Percentiles rank a stretch among this genome's conserved stretches.
These are phyloP conservation scores for Datura wrightii DNA, from an alignment of 257 asterid genomes.

Conservation along the genomic window DNA sequence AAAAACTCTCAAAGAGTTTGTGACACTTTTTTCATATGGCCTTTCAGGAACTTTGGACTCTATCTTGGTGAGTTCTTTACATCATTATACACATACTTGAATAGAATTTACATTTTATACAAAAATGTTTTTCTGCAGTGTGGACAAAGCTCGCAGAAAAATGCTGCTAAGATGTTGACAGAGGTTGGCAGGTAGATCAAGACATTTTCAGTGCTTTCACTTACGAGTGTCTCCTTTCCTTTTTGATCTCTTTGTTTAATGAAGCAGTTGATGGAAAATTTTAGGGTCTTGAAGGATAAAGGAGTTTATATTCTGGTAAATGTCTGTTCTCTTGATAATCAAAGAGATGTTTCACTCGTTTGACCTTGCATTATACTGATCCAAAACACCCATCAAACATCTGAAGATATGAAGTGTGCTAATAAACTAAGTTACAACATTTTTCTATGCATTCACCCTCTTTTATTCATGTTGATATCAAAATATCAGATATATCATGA, in stretches of 20 bases:
- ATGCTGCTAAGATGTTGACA: slow-evolving; percentile 74
- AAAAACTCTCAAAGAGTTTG: slow-evolving; percentile 36
- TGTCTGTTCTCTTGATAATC: slow-evolving; percentile 30
- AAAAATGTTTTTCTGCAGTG: slow-evolving; percentile 50
- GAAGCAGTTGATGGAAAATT: slow-evolving; percentile 71
- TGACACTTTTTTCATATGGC: slow-evolving; percentile 44
- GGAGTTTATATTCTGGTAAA: slow-evolving; percentile 79
- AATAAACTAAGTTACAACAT: not conserved
- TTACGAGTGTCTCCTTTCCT: slow-evolving; percentile 36
- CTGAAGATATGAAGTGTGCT: not conserved
- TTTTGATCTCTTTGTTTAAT: slow-evolving; percentile 57
- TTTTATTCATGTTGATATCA: not conserved
- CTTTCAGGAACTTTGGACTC: slow-evolving; percentile 81
- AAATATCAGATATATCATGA: not conserved
- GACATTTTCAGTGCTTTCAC: not conserved
- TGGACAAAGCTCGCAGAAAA: slow-evolving; percentile 62
- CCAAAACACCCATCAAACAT: not conserved
- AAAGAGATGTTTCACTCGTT: not conserved
- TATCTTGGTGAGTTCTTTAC: slow-evolving; percentile 63
- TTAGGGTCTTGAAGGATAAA: slow-evolving; percentile 85
- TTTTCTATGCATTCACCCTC: not conserved
- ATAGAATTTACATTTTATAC: slow-evolving; percentile 27
- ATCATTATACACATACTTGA: slow-evolving; percentile 26
- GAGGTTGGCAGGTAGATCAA: slow-evolving; percentile 69
- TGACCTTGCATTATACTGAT: not conserved